Conservation (phyloP, 139 green algal genomes). For the Chlamydomonas eustigma region DNA sequence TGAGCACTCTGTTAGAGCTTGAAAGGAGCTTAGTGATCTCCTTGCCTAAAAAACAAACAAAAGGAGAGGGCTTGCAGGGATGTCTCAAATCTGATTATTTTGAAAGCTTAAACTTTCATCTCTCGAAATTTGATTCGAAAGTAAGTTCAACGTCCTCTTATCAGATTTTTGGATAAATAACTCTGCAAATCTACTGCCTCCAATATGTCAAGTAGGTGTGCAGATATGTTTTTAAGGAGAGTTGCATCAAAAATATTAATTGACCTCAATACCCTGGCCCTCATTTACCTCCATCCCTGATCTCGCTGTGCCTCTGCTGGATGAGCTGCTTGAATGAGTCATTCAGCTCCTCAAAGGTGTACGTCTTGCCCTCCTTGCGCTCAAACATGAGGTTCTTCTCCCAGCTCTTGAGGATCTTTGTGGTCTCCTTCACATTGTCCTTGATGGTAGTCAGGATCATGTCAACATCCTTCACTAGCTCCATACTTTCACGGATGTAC, state of each 20-base stretch:
- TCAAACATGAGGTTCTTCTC: slow-evolving; percentile 82
- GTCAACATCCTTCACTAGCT: slow-evolving; percentile 68
- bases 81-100: no score
- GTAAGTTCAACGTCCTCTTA: no score
- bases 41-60: no score
- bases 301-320: slow-evolving; percentile 52
- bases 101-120: no score
- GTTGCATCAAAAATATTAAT: no score
- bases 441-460: slow-evolving; percentile 72
- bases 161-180: no score
- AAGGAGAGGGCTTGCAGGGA: no score
- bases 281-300: slow-evolving; percentile 48
- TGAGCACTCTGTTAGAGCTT: slow-evolving; percentile 65
- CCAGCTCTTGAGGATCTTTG: slow-evolving; percentile 41
- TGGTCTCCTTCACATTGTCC: slow-evolving; percentile 64
- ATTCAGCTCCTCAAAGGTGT: slow-evolving; percentile 74
- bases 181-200: no score
- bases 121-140: no score
- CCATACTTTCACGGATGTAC: slow-evolving; percentile 75
- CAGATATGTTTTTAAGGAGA: no score
- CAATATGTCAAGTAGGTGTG: no score
- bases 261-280: no score
- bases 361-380: slow-evolving; percentile 77
- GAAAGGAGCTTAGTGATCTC: slow-evolving; percentile 82
- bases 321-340: slow-evolving; percentile 49